A percentile compares a stretch with the other conserved stretches of the same genome.
phyloP scores from a whole-genome alignment of 345 rosid species.

The Lepidium sativum region DNA sequence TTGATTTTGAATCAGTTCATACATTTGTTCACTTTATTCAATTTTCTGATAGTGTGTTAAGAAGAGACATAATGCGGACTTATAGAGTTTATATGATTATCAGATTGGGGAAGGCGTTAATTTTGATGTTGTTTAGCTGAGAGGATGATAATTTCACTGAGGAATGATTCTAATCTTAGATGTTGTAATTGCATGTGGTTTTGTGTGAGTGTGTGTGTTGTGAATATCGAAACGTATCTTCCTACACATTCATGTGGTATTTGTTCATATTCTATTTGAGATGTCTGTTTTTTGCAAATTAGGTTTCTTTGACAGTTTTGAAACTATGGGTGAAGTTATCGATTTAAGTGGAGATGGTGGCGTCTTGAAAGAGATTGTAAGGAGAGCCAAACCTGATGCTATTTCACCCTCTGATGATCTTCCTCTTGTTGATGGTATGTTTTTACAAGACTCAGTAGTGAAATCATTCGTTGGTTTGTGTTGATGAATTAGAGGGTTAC shows the following conservation, averaged over 20 bases:
- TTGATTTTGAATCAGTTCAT: too few relatives aligned
- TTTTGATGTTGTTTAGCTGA: not conserved
- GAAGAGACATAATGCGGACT: not conserved
- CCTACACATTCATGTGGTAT: not conserved
- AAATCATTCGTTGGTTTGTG: not conserved
- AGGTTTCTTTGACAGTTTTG: constrained; percentile 14
- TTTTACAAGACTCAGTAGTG: not conserved
- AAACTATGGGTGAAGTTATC: constrained; percentile 48
- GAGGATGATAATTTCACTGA: not conserved
- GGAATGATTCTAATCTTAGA: not conserved
- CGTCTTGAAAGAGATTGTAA: constrained; percentile 53
- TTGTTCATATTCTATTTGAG: not conserved
- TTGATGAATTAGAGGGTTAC: not conserved
- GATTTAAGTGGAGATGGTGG: constrained; percentile 84
- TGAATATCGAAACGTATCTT: not conserved
- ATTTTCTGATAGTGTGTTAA: not conserved
- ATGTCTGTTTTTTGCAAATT: not conserved
- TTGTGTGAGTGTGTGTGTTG: not conserved
- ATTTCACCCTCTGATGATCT: constrained; percentile 59
- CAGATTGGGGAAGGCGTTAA: not conserved
- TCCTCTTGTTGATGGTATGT: constrained; percentile 82
- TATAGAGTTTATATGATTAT: not conserved
- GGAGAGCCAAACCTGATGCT: constrained; percentile 60
- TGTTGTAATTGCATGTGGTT: not conserved
- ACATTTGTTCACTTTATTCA: not conserved